Percentiles rank a stretch among this genome's conserved stretches.
These are phyloP conservation scores for Schizosaccharomyces octosporus DNA, from an alignment of 805 yeast genomes.

Conservation along the genomic window DNA sequence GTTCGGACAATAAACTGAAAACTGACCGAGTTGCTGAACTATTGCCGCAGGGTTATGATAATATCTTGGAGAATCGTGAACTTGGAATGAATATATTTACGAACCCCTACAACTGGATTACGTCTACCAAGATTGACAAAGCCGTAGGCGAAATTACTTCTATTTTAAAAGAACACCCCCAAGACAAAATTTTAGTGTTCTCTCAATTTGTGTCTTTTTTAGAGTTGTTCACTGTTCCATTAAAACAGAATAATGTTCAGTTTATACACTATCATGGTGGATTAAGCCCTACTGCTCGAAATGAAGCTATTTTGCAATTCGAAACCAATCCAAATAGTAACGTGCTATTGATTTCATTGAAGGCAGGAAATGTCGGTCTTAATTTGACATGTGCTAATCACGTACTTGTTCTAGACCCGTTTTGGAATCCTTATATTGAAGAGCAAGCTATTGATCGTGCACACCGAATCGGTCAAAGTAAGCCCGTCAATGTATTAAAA, in stretches of 20 bases:
- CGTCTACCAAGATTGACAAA: slow-evolving; percentile 2
- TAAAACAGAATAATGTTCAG: slow-evolving; percentile 20
- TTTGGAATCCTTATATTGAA: slow-evolving; percentile 95
- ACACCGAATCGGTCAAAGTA: slow-evolving; percentile 74
- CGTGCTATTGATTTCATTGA: slow-evolving; percentile 55
- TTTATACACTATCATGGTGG: slow-evolving; percentile 57
- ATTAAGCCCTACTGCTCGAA: slow-evolving; percentile 46
- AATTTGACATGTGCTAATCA: slow-evolving; percentile 88
- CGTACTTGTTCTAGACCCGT: slow-evolving; percentile 78
- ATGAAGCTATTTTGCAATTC: slow-evolving; percentile 36
- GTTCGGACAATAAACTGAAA: neutral
- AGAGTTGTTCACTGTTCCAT: slow-evolving; percentile 31
- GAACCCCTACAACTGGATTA: neutral
- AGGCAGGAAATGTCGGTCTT: slow-evolving; percentile 87
- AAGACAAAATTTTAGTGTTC: slow-evolving; percentile 59
- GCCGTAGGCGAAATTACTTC: neutral
- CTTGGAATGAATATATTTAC: neutral
- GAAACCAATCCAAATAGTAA: slow-evolving; percentile 24
- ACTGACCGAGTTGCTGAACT: neutral
- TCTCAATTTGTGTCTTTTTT: slow-evolving; percentile 68
- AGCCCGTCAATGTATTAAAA: slow-evolving; percentile 53
- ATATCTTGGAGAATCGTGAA: neutral
- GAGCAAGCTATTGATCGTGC: slow-evolving; percentile 94
- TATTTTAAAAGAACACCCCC: neutral
- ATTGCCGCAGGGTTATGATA: neutral